Conservation (phyloP, 2,329 filamentous ascomycete genomes). For the Xylariaceae sp. region DNA sequence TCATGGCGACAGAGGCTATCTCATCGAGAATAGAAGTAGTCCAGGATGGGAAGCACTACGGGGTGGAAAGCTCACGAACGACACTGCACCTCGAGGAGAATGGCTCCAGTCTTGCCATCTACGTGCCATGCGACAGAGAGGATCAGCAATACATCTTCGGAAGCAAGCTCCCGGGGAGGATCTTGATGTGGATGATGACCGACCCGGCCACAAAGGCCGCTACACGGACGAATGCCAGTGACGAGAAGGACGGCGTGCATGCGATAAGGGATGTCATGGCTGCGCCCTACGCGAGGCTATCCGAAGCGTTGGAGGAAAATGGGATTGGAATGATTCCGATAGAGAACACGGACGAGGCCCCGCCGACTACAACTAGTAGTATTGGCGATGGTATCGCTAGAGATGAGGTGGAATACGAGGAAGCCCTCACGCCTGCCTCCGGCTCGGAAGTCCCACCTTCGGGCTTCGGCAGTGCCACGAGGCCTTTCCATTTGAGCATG, state of each 20-base stretch:
- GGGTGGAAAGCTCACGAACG: slow-evolving; percentile 5
- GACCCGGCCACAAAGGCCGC: slow-evolving; percentile 10
- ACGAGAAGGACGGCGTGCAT: slow-evolving; percentile 5
- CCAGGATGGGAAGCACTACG: slow-evolving; percentile 6
- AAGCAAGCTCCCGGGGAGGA: slow-evolving; percentile 21
- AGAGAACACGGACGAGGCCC: slow-evolving; percentile 10
- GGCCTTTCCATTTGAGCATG: no score
- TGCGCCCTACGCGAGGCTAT: slow-evolving; percentile 6
- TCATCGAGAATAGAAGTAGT: slow-evolving; percentile 7
- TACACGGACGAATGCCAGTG: no score
- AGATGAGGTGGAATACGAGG: no score
- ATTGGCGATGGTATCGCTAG: background rate
- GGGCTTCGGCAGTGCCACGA: no score
- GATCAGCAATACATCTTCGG: slow-evolving; percentile 28
- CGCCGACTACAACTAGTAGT: background rate
- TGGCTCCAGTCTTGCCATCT: slow-evolving; percentile 18
- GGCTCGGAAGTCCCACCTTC: no score
- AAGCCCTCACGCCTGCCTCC: no score
- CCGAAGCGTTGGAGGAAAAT: slow-evolving; percentile 12
- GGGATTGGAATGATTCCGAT: slow-evolving; percentile 14
- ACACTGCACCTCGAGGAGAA: slow-evolving; percentile 29
- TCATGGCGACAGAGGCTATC: slow-evolving; percentile 26
- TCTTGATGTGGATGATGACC: slow-evolving; percentile 34
- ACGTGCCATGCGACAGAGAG: slow-evolving; percentile 27
- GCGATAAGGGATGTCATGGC: slow-evolving; percentile 14